Evolutionary conservation across 116 monocot genomes (phyloP).

Genomic region (Phalaenopsis hybrid): DNA sequence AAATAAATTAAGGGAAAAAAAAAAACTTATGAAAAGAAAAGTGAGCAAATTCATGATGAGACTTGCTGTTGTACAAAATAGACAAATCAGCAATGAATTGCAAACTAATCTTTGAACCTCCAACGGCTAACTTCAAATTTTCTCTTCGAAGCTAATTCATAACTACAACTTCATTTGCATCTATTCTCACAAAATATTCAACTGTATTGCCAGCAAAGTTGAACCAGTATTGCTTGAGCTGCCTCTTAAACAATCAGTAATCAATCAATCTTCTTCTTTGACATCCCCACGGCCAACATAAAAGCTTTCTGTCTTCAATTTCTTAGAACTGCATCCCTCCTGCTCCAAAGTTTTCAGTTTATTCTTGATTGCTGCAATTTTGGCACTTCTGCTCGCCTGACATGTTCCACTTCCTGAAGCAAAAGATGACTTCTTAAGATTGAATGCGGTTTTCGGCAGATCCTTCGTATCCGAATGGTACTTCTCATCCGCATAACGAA

Average conservation of each 20-base stretch:
- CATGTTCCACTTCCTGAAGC: conserved; percentile 20
- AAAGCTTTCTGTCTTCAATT: conserved; percentile 18
- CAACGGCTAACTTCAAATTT: not conserved
- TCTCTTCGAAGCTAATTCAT: not conserved
- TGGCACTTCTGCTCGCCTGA: conserved; percentile 37
- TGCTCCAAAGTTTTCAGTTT: conserved; percentile 78
- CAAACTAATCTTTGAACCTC: not conserved
- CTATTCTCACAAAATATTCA: too few species aligned
- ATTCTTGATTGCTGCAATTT: conserved; percentile 82
- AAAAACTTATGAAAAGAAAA: too few species aligned
- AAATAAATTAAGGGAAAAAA: too few species aligned
- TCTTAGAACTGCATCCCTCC: conserved; percentile 44
- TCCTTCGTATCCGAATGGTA: conserved; percentile 14
- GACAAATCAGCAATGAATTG: too few species aligned
- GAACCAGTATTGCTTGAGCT: too few species aligned
- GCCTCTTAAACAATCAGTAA: too few species aligned
- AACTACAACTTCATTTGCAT: too few species aligned
- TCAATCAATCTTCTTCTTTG: too few species aligned
- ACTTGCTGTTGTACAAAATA: too few species aligned
- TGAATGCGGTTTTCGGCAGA: conserved; percentile 3
- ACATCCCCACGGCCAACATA: not conserved
- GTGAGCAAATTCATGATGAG: too few species aligned
- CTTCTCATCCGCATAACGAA: conserved; percentile 78
- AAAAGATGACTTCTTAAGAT: conserved; percentile 25
- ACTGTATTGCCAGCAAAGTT: too few species aligned